Evolutionary conservation across 176 grass and related monocot genomes (phyloP).

Genomic region (Miscanthus lutarioriparius): DNA sequence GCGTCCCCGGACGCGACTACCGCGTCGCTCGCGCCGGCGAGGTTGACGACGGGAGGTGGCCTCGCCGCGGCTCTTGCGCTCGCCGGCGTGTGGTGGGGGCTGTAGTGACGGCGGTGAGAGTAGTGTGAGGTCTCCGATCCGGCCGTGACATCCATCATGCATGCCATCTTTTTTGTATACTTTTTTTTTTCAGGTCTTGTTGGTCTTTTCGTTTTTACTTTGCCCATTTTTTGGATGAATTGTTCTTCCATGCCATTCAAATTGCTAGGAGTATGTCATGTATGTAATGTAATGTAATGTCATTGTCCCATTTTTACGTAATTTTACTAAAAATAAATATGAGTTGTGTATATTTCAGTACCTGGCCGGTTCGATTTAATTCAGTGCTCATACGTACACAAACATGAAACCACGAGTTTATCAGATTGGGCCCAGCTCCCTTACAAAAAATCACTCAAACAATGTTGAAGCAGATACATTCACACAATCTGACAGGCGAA

Average conservation of each 20-base stretch:
- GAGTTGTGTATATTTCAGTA: conserved; percentile 5
- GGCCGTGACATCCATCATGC: neutral
- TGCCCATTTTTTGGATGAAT: conserved; percentile 33
- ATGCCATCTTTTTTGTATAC: conserved; percentile 20
- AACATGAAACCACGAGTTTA: neutral
- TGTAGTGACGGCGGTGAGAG: conserved; percentile 21
- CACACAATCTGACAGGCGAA: neutral
- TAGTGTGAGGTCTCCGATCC: neutral
- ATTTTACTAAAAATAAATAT: conserved; percentile 33
- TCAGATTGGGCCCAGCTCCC: neutral
- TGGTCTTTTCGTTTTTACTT: neutral
- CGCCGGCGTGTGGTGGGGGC: conserved; percentile 44
- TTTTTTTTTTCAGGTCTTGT: neutral
- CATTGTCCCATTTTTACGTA: conserved; percentile 35
- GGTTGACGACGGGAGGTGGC: conserved; percentile 8
- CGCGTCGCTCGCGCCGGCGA: conserved; percentile 22
- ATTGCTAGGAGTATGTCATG: conserved; percentile 35
- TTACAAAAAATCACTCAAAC: neutral
- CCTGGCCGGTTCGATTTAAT: neutral
- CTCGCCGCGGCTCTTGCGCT: conserved; percentile 43
- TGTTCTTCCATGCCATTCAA: conserved; percentile 3
- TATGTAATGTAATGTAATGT: conserved; percentile 5
- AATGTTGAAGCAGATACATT: neutral
- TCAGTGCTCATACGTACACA: no score
- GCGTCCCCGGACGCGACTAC: conserved; percentile 40